Base-by-base conservation (phyloP, 352 stramenopile genomes). In the Phytophthora foliorum region DNA sequence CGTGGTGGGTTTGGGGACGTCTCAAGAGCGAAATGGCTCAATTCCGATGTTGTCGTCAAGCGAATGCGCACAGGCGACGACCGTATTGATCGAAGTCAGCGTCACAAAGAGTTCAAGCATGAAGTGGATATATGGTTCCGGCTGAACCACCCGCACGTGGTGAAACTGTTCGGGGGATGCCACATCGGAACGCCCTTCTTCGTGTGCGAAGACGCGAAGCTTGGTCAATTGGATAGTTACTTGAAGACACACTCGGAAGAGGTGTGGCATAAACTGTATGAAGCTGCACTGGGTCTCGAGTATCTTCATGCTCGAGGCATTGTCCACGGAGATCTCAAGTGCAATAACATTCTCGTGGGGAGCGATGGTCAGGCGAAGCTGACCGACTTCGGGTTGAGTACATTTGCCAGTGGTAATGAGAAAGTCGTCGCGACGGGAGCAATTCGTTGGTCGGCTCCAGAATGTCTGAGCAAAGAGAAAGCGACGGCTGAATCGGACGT, bases 271-370 rank as follows among this genome's bases (percentile, higher is more conserved):
- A 71, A 80, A n/a, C 31, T 78, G n/a, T 72, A 72, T 16, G 67
- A 84, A 39, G 74, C 72, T 9, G 64, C 67, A 11, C 16, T 81
- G 27, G 89, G 82, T 4, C 58, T 97, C 0, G 49, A 57, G 22
- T 90, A 90, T 64, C 45, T 97, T 10, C 84, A 94, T 36, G 41
- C 53, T 6, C 63, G 78, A n/a, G 53, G 68, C 17, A 75, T 91
- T 10, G 63, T 97, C 14, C 91, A 97, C 55, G 78, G 90, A 38
- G 91, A 97, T 58, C 72, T 97, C 24, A 97, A 97, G 64, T 82
- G 75, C 24, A 84, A 74, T 38, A 97, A 97, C 65, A 79, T 97
- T 39, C 80, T 97, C 16, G 66, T 97, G 11, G 86, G 80, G 16
- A 68, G 81, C 52, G 57, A 82, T 24, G 57, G 61, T 0, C 48